Evolutionary conservation across 1,139 yeast species (phyloP).

Genomic region (Kurtzmaniella quercitrusa): DNA sequence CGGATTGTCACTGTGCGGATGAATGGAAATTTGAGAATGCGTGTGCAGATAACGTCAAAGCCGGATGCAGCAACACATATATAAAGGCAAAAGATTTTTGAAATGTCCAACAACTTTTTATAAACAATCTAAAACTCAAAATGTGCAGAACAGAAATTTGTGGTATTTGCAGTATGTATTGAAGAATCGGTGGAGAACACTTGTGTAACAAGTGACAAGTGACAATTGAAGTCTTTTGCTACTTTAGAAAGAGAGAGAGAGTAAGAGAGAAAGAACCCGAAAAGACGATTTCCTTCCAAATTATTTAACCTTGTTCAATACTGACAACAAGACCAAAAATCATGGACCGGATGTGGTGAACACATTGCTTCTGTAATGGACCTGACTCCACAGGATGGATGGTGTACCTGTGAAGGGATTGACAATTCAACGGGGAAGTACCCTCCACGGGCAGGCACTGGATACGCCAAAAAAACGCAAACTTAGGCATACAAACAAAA

Average conservation of each 20-base stretch:
- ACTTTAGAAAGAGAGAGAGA: conserved; percentile 18
- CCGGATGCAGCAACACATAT: not conserved
- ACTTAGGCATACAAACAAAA: not conserved
- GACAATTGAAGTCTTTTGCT: too few species aligned
- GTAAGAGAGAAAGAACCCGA: too few species aligned
- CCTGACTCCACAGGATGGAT: conserved; percentile 26
- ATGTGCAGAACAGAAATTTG: conserved; percentile 38
- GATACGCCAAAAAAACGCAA: conserved; percentile 25
- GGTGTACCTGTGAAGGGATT: conserved; percentile 38
- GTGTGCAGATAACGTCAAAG: not conserved
- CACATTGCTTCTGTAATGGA: conserved; percentile 33
- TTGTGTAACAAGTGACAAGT: too few species aligned
- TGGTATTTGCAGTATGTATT: conserved; percentile 30
- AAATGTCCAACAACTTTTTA: not conserved
- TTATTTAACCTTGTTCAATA: conserved; percentile 3
- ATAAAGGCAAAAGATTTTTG: not conserved
- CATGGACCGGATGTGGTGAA: conserved; percentile 37
- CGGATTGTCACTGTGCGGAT: not conserved
- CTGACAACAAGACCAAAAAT: conserved; percentile 24
- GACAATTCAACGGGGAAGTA: conserved; percentile 21
- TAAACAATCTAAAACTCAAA: conserved; percentile 2
- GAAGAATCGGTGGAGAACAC: conserved; percentile 16
- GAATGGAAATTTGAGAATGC: not conserved
- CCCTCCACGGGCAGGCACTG: conserved; percentile 46
- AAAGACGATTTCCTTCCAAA: not conserved